Conservation (phyloP, 1,139 yeast genomes). For the Candida dubliniensis region DNA sequence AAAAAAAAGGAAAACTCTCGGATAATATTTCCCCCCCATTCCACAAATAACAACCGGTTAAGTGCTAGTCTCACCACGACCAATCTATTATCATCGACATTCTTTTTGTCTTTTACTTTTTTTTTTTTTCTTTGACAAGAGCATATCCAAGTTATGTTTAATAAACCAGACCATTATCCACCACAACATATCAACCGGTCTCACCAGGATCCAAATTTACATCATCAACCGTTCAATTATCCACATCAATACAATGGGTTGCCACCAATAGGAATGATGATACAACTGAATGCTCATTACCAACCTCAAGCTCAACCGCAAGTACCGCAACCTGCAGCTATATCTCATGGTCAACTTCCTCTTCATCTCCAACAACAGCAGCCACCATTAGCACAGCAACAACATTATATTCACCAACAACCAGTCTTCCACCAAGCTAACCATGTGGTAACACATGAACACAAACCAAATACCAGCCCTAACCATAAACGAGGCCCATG, state of each 20-base stretch:
- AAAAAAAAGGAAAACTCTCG: slow-evolving; percentile 2
- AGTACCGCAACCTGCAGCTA: background rate
- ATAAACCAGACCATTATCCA: slow-evolving; percentile 7
- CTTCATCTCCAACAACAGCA: slow-evolving; percentile 1
- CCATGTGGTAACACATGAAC: background rate
- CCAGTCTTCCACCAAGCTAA: background rate
- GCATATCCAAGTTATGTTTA: slow-evolving; percentile 1
- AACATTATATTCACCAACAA: slow-evolving; percentile 4
- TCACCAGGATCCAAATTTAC: slow-evolving; percentile 1
- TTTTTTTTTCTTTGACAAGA: background rate
- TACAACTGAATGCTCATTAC: slow-evolving; percentile 1
- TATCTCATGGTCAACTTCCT: background rate
- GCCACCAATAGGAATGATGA: slow-evolving; percentile 4
- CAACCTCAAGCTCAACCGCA: slow-evolving; percentile 3
- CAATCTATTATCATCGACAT: background rate
- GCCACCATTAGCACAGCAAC: slow-evolving; percentile 3
- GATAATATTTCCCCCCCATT: background rate
- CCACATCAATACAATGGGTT: slow-evolving; percentile 1
- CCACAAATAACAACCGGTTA: no score
- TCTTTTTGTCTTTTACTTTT: background rate
- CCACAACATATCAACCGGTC: background rate
- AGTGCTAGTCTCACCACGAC: no score
- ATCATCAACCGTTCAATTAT: slow-evolving; percentile 1
- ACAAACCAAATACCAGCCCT: slow-evolving; percentile 5
- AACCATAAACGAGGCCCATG: slow-evolving; percentile 73